Base-by-base conservation (phyloP, 306 rosid genomes). In the Vicia sativa region DNA sequence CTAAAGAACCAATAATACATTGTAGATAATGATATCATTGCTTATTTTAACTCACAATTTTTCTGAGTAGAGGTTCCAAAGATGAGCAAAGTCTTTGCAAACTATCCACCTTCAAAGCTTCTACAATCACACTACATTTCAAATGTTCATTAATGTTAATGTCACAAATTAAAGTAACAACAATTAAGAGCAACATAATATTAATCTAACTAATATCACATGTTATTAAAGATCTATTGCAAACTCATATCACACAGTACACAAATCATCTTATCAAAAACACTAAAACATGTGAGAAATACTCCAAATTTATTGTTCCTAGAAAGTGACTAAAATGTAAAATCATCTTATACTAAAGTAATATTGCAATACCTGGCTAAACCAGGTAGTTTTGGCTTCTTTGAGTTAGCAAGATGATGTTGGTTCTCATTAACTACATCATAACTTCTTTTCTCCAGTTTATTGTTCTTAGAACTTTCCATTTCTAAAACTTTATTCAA, bases 91-190 rank as follows among this genome's bases (percentile, higher is more conserved):
- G 87, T 68, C 92, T 86, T 79, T 91, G 96, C 87, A 90, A 53
- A 78, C 96, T 86, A 80, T 91, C 96, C 45, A 88, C 91, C 85
- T 91, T 91, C 73, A 91, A 65, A 68, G 97, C 95, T 74, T 91
- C 96, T 74, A 91, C 89, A 76, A 91, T 84, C 25, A 88, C 97
- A 79, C 97, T 91, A 75, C 11, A 39, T 68, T 61, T 69, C 6
- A n/a, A 78, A 68, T 57, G 66, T 74, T 61, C 75, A 77, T 23
- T 28, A 65, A 59, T n/a, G n/a, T 44, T 29, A 4, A 29, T 29
- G 34, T 29, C 5, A 29, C 34, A n/a, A n/a, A n/a, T n/a, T n/a
- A n/a, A n/a, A n/a, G n/a, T n/a, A n/a, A n/a, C n/a, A n/a, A 31
- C 35, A 31, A 6, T 31, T 5, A 31, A 31, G 35, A 31, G 35